Evolutionary conservation across 768 basidiomycete genomes (phyloP), one percentile per base, ranked within the genome.

Genomic region (Gymnopilus dilepis): DNA sequence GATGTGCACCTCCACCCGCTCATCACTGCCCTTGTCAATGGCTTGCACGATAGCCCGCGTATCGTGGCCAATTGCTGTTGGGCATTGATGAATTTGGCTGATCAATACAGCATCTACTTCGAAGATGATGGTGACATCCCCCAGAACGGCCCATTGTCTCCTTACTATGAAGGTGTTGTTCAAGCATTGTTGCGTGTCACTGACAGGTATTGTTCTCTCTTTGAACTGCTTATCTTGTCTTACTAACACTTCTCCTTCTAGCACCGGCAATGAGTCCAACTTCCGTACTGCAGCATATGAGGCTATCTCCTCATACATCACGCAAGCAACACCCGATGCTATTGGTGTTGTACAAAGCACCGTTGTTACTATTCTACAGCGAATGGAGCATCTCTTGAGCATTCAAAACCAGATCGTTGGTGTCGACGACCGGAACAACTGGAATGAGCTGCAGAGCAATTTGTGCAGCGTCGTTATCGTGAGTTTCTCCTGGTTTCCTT

Each of bases 391-490:
- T 41, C 81, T 99, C 17, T 73, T 99, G 37, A 77, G 76, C 53
- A 87, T 98, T 79, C 92, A 94, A 87, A 94, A 92, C 74, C 96
- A 99, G 77, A 91, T 99, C 59, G 81, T 99, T 38, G 97, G 97
- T 43, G 82, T 89, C 17, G 97, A 99, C 75, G 97, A 99, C 71
- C 89, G 94, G 64, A 96, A 95, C 76, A 99, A 97, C 79, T 97
- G 97, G 95, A 97, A 97, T 71, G 97, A 99, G 73, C 82, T 99
- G 24, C 96, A 97, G 74, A 90, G 94, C 77, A 97, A 97, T 77
- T 84, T 98, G 67, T 97, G 95, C 74, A 88, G 90, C 65, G 92
- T 97, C 48, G 82, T 93, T 56, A 91, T 94, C 57, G 94, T 94
- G 70, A 72, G 92, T 79, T 21, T 34, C 47, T 41, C 6, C 41